phyloP scores from a whole-genome alignment of 345 rosid species.

The Pistacia vera region DNA sequence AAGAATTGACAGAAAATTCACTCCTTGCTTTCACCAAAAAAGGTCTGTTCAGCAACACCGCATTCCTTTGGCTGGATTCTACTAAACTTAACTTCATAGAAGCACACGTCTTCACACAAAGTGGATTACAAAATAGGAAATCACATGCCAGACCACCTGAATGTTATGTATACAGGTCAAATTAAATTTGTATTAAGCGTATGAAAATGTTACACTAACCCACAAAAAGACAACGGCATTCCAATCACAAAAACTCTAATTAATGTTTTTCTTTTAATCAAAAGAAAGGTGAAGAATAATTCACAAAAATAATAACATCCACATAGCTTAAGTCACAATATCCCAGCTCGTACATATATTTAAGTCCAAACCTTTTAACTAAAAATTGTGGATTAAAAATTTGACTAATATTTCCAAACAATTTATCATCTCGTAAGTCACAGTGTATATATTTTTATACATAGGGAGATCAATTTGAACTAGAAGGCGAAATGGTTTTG shows the following conservation, averaged over 20 bases:
- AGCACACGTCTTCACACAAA: conserved; percentile 21
- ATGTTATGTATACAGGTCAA: conserved; percentile 5
- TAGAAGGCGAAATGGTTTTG: background rate
- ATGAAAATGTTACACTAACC: background rate
- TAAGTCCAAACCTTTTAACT: too few relatives aligned
- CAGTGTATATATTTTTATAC: too few relatives aligned
- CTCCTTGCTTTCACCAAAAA: conserved; percentile 23
- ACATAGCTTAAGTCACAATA: too few relatives aligned
- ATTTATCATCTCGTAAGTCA: too few relatives aligned
- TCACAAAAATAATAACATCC: too few relatives aligned
- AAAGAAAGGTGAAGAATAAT: too few relatives aligned
- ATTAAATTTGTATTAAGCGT: background rate
- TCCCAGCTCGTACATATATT: too few relatives aligned
- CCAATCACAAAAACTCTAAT: background rate
- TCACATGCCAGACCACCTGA: conserved; percentile 36
- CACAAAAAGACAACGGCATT: background rate
- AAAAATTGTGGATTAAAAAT: too few relatives aligned
- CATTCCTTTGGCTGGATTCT: conserved; percentile 27
- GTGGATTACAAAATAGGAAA: conserved; percentile 21
- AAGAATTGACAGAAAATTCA: conserved; percentile 36
- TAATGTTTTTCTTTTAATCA: too few relatives aligned
- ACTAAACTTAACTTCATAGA: conserved; percentile 30
- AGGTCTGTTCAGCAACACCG: conserved; percentile 28
- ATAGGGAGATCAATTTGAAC: too few relatives aligned
- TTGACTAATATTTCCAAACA: too few relatives aligned